A percentile compares a stretch with the other conserved stretches of the same genome.
phyloP scores from a whole-genome alignment of 306 rosid genomes.

The Hippophae tibetana region DNA sequence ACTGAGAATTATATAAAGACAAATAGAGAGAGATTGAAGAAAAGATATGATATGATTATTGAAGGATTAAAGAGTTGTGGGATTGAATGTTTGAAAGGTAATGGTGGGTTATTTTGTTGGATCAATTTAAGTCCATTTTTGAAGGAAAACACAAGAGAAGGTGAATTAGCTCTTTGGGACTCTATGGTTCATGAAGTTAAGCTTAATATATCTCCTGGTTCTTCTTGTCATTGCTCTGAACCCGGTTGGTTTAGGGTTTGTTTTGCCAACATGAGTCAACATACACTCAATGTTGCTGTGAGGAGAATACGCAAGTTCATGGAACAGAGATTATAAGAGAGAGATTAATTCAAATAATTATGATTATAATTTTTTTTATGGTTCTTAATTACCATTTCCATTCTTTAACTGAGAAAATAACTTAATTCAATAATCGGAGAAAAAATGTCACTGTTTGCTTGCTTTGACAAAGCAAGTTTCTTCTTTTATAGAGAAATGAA shows the following conservation, averaged over 20 bases:
- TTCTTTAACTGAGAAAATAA: too few species aligned
- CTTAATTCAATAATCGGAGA: too few species aligned
- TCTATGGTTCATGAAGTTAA: constrained; percentile 42
- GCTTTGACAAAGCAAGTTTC: constrained; percentile 55
- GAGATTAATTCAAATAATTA: not conserved
- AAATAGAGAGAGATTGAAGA: constrained; percentile 59
- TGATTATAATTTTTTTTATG: too few species aligned
- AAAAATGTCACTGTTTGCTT: constrained; percentile 46
- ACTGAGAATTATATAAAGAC: constrained; percentile 46
- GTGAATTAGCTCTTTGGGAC: constrained; percentile 65
- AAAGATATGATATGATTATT: constrained; percentile 57
- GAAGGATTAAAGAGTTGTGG: constrained; percentile 53
- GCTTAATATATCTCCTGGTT: constrained; percentile 83
- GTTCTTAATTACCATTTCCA: too few species aligned
- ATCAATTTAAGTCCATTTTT: constrained; percentile 66
- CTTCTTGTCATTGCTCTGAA: constrained; percentile 81
- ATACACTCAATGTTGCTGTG: constrained; percentile 57
- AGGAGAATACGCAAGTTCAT: constrained; percentile 48
- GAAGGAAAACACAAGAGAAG: constrained; percentile 46
- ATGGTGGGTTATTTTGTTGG: constrained; percentile 93
- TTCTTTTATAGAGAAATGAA: too few species aligned
- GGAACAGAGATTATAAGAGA: constrained; percentile 18
- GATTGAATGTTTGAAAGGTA: constrained; percentile 77
- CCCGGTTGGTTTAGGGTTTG: constrained; percentile 98
- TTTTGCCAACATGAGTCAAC: constrained; percentile 79